Conservation (phyloP, 495 filamentous ascomycete species). For the Lentithecium fluviatile region DNA sequence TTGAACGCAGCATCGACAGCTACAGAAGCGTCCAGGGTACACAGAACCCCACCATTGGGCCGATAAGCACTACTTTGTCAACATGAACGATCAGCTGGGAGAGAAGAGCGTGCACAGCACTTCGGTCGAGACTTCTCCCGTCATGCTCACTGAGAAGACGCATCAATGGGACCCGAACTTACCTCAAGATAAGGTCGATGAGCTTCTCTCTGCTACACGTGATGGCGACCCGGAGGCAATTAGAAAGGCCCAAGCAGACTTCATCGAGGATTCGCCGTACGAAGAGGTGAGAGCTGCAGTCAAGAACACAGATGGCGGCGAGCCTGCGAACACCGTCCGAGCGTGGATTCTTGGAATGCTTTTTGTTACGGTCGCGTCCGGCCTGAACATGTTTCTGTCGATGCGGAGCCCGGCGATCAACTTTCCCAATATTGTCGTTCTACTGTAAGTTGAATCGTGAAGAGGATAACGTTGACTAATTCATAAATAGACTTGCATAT, state of each 20-base stretch:
- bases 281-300: slow-evolving; percentile 66
- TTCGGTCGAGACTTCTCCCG: not conserved
- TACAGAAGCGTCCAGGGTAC: no score
- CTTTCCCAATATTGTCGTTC: slow-evolving; percentile 25
- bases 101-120: slow-evolving; percentile 7
- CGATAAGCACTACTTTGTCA: not conserved
- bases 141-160: slow-evolving; percentile 54
- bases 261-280: slow-evolving; percentile 69
- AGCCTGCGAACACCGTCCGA: slow-evolving; percentile 66
- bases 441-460: slow-evolving; percentile 6
- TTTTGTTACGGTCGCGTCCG: slow-evolving; percentile 37
- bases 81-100: not conserved
- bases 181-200: slow-evolving; percentile 59
- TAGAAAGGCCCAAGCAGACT: slow-evolving; percentile 50
- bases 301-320: slow-evolving; percentile 49
- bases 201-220: slow-evolving; percentile 59
- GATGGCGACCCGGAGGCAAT: slow-evolving; percentile 52
- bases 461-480: not conserved
- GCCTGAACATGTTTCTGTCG: slow-evolving; percentile 33
- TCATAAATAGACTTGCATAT: slow-evolving; percentile 8
- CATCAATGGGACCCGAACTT: slow-evolving; percentile 72
- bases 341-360: slow-evolving; percentile 71
- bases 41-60: no score
- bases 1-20: no score
- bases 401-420: slow-evolving; percentile 29